Conservation (phyloP, 169 alveolate species). For the Theileria parva region DNA sequence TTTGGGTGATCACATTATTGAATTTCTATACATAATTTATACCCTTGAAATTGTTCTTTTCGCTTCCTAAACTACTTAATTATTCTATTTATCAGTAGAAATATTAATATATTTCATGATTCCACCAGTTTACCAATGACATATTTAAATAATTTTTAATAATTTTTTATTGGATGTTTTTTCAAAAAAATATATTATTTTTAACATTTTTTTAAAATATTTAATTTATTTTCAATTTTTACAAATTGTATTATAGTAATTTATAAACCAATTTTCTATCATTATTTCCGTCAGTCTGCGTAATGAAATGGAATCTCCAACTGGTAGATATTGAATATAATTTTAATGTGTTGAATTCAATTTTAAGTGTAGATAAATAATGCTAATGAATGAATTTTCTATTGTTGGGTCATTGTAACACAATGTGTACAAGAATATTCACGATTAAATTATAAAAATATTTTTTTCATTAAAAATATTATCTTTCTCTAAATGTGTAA, state of each 20-base stretch:
- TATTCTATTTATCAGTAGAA: no score
- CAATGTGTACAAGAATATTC: background rate
- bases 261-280: background rate
- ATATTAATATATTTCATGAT: no score
- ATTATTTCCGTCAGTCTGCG: background rate
- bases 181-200: background rate
- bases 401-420: constrained; percentile 21
- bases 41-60: no score
- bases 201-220: background rate
- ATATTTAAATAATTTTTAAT: background rate
- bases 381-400: no score
- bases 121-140: background rate
- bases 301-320: no score
- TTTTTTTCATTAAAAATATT: background rate
- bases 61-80: no score
- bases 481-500: background rate
- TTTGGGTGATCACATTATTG: no score
- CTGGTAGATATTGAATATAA: no score
- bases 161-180: background rate
- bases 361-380: no score
- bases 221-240: background rate
- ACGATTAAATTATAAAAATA: background rate
- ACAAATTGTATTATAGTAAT: background rate
- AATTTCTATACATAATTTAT: no score
- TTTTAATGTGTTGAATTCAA: no score